Evolutionary conservation across 305 asterid genomes (phyloP).

Genomic region (Plantago rigida): DNA sequence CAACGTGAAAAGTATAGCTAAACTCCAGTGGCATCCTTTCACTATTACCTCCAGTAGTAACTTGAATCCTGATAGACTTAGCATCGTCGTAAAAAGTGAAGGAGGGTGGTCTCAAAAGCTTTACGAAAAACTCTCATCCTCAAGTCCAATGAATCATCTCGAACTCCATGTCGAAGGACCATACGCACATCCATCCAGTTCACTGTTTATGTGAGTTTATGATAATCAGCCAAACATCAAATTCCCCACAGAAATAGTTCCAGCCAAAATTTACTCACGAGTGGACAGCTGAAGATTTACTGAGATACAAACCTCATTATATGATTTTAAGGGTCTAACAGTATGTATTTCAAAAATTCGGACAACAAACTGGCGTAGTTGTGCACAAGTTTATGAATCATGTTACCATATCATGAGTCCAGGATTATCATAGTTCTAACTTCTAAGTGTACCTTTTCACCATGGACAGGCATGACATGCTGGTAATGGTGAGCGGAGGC

Average conservation of each 20-base stretch:
- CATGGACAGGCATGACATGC: conserved; percentile 27
- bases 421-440: too few relatives aligned
- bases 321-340: too few relatives aligned
- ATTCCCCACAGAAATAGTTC: neutral
- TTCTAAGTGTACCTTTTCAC: too few relatives aligned
- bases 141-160: conserved; percentile 23
- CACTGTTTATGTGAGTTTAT: conserved; percentile 29
- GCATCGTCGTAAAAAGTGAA: conserved; percentile 34
- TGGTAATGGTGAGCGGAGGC: conserved; percentile 44
- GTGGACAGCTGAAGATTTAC: too few relatives aligned
- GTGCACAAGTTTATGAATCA: too few relatives aligned
- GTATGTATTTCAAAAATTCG: too few relatives aligned
- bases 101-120: conserved; percentile 40
- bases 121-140: conserved; percentile 30
- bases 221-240: neutral
- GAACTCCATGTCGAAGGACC: conserved; percentile 41
- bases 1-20: conserved; percentile 31
- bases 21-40: conserved; percentile 47
- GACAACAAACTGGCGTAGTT: too few relatives aligned
- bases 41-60: conserved; percentile 32
- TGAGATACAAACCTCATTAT: too few relatives aligned
- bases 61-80: conserved; percentile 30
- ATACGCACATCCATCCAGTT: conserved; percentile 31
- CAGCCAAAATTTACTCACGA: too few relatives aligned
- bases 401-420: too few relatives aligned